phyloP scores from a whole-genome alignment of 257 asterid species.

The Jacaranda copaia region DNA sequence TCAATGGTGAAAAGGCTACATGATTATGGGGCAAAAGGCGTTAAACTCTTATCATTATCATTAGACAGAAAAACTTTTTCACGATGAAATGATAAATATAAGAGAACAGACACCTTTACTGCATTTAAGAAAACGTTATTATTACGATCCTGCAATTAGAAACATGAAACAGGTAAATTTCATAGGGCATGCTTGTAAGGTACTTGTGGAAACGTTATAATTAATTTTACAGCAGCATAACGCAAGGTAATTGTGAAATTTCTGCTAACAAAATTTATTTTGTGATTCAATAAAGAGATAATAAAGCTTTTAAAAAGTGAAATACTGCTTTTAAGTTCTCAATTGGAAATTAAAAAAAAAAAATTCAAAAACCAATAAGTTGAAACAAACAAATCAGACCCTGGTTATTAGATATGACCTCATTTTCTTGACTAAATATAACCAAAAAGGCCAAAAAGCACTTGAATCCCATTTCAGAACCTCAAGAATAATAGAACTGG shows the following conservation, averaged over 20 bases:
- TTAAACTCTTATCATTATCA: slow-evolving; percentile 29
- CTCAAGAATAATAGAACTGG: slow-evolving; percentile 18
- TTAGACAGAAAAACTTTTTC: slow-evolving; percentile 7
- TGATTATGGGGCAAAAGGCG: slow-evolving; percentile 23
- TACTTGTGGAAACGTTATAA: too few species aligned
- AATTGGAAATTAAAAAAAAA: not conserved
- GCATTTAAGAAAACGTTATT: slow-evolving; percentile 71
- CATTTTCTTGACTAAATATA: slow-evolving; percentile 17
- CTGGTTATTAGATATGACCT: not conserved
- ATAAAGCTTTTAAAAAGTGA: too few species aligned
- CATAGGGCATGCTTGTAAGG: too few species aligned
- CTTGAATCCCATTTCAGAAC: not conserved
- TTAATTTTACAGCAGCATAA: too few species aligned
- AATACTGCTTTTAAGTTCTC: not conserved
- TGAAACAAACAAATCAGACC: slow-evolving; percentile 8
- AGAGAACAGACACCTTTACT: slow-evolving; percentile 58
- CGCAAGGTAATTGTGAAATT: too few species aligned
- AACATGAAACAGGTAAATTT: slow-evolving; percentile 22
- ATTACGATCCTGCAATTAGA: slow-evolving; percentile 71
- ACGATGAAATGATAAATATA: slow-evolving; percentile 8
- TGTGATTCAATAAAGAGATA: not conserved
- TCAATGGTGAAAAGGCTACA: slow-evolving; percentile 88
- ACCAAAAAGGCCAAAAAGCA: not conserved
- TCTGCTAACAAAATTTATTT: not conserved
- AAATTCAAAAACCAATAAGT: slow-evolving; percentile 1